phyloP scores from a whole-genome alignment of 2,329 filamentous ascomycete species.

The Biscogniauxia marginata region DNA sequence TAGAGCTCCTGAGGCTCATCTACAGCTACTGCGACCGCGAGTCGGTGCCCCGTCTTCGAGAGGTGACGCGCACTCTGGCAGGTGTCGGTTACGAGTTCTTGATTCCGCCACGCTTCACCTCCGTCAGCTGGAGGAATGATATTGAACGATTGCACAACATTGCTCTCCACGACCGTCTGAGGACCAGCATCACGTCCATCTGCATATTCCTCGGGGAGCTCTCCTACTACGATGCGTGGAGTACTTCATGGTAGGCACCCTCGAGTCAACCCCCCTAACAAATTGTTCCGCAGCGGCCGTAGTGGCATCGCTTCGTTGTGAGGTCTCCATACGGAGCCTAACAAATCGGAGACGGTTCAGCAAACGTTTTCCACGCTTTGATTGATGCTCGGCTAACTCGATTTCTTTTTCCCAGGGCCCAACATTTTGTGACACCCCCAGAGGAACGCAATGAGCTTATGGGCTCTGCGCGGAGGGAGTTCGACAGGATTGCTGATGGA shows the following conservation, averaged over 20 bases:
- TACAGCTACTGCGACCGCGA: slow-evolving; percentile 40
- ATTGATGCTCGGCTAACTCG: not conserved
- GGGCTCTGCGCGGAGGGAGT: slow-evolving; percentile 36
- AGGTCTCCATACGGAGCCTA: not conserved
- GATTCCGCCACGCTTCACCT: slow-evolving; percentile 40
- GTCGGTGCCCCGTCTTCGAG: slow-evolving; percentile 42
- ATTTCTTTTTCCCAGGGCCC: slow-evolving; percentile 28
- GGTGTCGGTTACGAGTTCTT: slow-evolving; percentile 44
- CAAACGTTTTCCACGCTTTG: not conserved
- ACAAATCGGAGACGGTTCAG: slow-evolving; percentile 4
- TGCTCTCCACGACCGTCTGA: slow-evolving; percentile 42
- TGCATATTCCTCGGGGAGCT: slow-evolving; percentile 46
- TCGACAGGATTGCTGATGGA: slow-evolving; percentile 36
- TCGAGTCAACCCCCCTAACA: not conserved
- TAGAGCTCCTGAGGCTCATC: slow-evolving; percentile 43
- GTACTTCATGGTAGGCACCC: slow-evolving; percentile 28
- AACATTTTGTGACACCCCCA: slow-evolving; percentile 38
- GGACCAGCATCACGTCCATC: slow-evolving; percentile 41
- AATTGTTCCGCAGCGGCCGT: not conserved
- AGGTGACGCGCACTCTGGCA: slow-evolving; percentile 38
- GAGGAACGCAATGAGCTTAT: slow-evolving; percentile 37
- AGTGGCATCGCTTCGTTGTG: not conserved
- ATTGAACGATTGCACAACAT: slow-evolving; percentile 44
- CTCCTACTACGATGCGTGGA: slow-evolving; percentile 39
- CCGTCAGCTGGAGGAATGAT: slow-evolving; percentile 46